A percentile compares a stretch with the other conserved stretches of the same genome.
Conservation (phyloP, 2,329 filamentous ascomycete genomes). For the Botryotinia convoluta region DNA sequence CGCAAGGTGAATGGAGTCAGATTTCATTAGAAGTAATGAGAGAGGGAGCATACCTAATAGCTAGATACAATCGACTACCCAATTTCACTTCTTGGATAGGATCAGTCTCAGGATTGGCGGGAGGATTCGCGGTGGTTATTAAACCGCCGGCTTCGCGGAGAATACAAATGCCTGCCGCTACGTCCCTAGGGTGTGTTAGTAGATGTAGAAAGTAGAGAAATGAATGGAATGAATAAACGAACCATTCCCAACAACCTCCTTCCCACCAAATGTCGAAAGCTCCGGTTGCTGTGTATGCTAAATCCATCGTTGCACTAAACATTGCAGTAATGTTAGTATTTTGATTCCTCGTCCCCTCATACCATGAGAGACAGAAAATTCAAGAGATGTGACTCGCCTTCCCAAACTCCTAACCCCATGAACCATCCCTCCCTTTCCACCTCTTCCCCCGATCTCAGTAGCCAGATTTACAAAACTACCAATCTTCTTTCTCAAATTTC, state of each 20-base stretch:
- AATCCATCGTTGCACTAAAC: constrained; percentile 65
- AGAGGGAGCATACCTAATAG: constrained; percentile 49
- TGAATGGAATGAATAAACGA: constrained; percentile 29
- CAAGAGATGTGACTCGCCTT: constrained; percentile 39
- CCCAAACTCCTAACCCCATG: constrained; percentile 72
- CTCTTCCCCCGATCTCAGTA: constrained; percentile 58
- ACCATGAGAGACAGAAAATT: background rate
- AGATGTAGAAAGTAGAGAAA: background rate
- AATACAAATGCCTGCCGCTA: constrained; percentile 72
- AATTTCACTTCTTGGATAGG: constrained; percentile 59
- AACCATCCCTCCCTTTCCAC: constrained; percentile 73
- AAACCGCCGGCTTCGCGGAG: constrained; percentile 71
- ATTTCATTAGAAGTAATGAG: background rate
- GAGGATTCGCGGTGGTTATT: constrained; percentile 71
- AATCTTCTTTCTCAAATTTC: constrained; percentile 69
- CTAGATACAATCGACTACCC: constrained; percentile 68
- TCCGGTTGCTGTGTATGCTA: constrained; percentile 74
- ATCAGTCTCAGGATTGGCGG: constrained; percentile 53
- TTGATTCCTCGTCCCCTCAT: too few relatives aligned
- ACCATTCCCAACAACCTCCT: constrained; percentile 79
- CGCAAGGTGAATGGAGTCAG: too few relatives aligned
- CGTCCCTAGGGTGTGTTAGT: constrained; percentile 53
- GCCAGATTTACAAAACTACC: constrained; percentile 76
- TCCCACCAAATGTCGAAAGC: constrained; percentile 82
- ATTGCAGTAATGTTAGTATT: background rate